A percentile compares a stretch with the other conserved stretches of the same genome.
Conservation (phyloP, 2,329 filamentous ascomycete species). For the Pochonia chlamydosporia region DNA sequence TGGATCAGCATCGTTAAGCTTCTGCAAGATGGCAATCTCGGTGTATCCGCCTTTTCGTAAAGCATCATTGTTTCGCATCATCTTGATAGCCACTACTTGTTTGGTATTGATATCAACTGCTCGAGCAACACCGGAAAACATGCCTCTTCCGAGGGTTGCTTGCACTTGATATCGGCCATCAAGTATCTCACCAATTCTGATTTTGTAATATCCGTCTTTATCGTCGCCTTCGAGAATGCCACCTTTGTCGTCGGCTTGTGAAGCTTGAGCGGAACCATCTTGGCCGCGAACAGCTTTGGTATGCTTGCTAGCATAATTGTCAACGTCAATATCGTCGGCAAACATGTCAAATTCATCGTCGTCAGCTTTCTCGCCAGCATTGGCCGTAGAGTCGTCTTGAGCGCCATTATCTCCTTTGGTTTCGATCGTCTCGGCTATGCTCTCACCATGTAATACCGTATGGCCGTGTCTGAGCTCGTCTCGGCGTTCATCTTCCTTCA, state of each 20-base stretch:
- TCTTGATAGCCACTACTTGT: slow-evolving; percentile 88
- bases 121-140: slow-evolving; percentile 94
- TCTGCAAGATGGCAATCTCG: slow-evolving; percentile 88
- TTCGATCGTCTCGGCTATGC: slow-evolving; percentile 7
- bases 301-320: slow-evolving; percentile 55
- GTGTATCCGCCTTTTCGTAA: slow-evolving; percentile 88
- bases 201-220: slow-evolving; percentile 92
- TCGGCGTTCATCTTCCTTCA: slow-evolving; percentile 74
- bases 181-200: slow-evolving; percentile 85
- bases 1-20: slow-evolving; percentile 77
- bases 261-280: slow-evolving; percentile 41
- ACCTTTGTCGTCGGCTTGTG: slow-evolving; percentile 59
- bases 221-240: slow-evolving; percentile 91
- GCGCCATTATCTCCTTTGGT: background rate
- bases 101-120: slow-evolving; percentile 72
- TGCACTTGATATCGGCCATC: slow-evolving; percentile 87
- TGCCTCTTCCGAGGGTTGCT: slow-evolving; percentile 82
- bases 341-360: slow-evolving; percentile 84
- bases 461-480: slow-evolving; percentile 60
- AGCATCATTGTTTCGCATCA: slow-evolving; percentile 93
- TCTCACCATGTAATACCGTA: slow-evolving; percentile 43
- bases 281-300: slow-evolving; percentile 30
- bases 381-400: slow-evolving; percentile 12
- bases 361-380: slow-evolving; percentile 49
- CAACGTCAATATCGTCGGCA: slow-evolving; percentile 69